Conservation (phyloP, 2,329 filamentous ascomycete genomes). For the Esteya vermicola region DNA sequence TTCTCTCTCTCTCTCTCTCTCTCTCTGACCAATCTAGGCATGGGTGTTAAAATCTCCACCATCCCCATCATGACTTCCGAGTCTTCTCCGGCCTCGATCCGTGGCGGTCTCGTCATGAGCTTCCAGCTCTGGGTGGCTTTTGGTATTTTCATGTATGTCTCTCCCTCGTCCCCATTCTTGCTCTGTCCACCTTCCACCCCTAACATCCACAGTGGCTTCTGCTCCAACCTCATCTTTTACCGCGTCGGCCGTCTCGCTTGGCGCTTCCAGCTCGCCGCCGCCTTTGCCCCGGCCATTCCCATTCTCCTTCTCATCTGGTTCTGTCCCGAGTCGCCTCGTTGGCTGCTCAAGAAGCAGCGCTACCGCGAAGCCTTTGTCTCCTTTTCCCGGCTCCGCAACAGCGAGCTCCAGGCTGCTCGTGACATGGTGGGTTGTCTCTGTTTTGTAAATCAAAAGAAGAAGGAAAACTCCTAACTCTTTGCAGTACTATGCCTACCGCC, state of each 20-base stretch:
- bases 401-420: conserved; percentile 43
- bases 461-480: no score
- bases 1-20: no score
- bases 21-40: conserved; percentile 28
- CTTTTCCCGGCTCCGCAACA: conserved; percentile 41
- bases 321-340: conserved; percentile 46
- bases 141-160: conserved; percentile 28
- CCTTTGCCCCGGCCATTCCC: conserved; percentile 50
- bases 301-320: conserved; percentile 42
- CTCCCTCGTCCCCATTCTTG: no score
- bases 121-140: conserved; percentile 43
- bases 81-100: conserved; percentile 34
- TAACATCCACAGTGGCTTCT: conserved; percentile 35
- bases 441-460: no score
- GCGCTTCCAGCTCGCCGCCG: conserved; percentile 49
- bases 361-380: conserved; percentile 41
- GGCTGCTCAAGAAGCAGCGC: conserved; percentile 48
- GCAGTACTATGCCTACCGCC: conserved; percentile 43
- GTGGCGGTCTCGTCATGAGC: conserved; percentile 37
- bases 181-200: no score
- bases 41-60: conserved; percentile 37
- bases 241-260: conserved; percentile 42
- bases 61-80: conserved; percentile 41
- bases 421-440: conserved; percentile 19
- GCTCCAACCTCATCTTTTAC: conserved; percentile 49